Evolutionary conservation across 1,139 yeast genomes (phyloP).

Genomic region (Candida dubliniensis): DNA sequence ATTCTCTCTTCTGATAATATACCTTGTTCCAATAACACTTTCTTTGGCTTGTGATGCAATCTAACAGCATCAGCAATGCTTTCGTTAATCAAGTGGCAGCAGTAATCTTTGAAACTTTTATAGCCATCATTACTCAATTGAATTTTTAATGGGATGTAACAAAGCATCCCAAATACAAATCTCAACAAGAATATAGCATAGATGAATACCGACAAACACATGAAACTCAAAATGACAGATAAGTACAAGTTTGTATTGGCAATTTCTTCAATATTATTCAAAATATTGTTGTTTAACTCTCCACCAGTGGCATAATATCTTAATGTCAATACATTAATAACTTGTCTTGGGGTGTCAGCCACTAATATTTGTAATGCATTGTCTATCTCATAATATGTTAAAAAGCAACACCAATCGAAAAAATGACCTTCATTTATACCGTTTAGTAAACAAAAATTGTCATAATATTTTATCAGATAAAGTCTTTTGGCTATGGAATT

Average conservation of each 20-base stretch:
- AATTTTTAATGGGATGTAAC: conserved; percentile 55
- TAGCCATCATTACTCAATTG: conserved; percentile 39
- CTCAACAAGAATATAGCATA: conserved; percentile 70
- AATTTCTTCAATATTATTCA: conserved; percentile 53
- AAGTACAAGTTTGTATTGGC: conserved; percentile 63
- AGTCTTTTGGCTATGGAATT: conserved; percentile 61
- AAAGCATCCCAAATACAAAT: conserved; percentile 56
- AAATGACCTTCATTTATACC: conserved; percentile 65
- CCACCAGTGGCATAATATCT: conserved; percentile 53
- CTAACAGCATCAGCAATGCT: conserved; percentile 53
- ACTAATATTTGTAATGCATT: conserved; percentile 62
- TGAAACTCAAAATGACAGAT: conserved; percentile 69
- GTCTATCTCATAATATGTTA: conserved; percentile 65
- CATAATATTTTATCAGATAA: conserved; percentile 58
- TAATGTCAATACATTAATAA: conserved; percentile 73
- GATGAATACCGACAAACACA: conserved; percentile 73
- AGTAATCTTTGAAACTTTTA: conserved; percentile 53
- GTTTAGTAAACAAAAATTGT: conserved; percentile 71
- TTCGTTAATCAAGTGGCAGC: conserved; percentile 55
- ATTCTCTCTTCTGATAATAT: conserved; percentile 21
- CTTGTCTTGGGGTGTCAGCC: conserved; percentile 90
- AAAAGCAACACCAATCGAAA: conserved; percentile 68
- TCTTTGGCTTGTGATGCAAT: conserved; percentile 45
- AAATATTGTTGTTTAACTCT: conserved; percentile 44
- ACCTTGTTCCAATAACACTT: conserved; percentile 34